Evolutionary conservation across 2,329 filamentous ascomycete species (phyloP), one percentile per base, ranked within the genome.

Genomic region (Fusarium redolens): DNA sequence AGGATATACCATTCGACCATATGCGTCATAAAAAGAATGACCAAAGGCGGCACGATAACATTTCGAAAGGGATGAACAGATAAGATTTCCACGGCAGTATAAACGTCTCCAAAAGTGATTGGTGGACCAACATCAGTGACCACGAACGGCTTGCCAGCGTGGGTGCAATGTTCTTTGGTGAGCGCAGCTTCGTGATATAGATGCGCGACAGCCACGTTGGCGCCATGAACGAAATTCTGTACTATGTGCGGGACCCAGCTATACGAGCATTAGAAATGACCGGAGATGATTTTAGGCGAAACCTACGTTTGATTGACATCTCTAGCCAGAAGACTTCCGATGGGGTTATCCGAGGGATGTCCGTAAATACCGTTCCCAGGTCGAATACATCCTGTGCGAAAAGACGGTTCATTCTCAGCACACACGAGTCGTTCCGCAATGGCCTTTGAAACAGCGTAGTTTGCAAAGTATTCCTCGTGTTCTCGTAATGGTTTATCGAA

Each of bases 301-400:
- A 8, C 55, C 35, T 31, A 57, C 63, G 63, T 68, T 7, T 37
- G 51, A 10, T 54, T 25, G 14, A 31, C 15, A 12, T 41, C 41
- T 18, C 18, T 30, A 17, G 38, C 13, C 5, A 69, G 48, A 5
- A 68, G 20, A 10, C 9, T 18, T 2, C 64, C 57, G 4, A 69
- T 33, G 2, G 28, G 44, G 2, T 64, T 64, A 9, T 69, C 65
- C 5, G 35, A 64, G 4, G 58, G 51, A 17, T 69, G 20, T 1
- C 44, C 66, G 20, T 64, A 69, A 5, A 69, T 43, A 13, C 52
- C 58, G 10, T 69, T 69, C 2, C 51, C 65, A 20, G 66, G 66
- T 22, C 58, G 51, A 7, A 69, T 69, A 9, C 64, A 68, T 15
- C 66, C 66, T 18, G 65, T 54, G 9, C 66, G 35, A 25, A 69